phyloP scores from a whole-genome alignment of 1,139 yeast genomes.

The Candida tunisiensis region DNA sequence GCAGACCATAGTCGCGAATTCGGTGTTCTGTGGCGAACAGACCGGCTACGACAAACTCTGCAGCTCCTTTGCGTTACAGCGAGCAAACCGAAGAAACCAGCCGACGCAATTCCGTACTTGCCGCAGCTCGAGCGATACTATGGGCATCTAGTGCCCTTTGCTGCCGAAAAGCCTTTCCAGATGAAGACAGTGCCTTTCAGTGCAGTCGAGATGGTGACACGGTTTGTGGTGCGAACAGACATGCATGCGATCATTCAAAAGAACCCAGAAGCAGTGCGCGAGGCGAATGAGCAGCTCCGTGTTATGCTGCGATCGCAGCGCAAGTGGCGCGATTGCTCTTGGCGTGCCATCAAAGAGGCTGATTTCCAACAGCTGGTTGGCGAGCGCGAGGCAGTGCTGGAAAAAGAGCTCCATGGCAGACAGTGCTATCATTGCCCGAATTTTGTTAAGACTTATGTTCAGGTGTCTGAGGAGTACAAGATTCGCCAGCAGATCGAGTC shows the following conservation, averaged over 20 bases:
- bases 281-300: conserved; percentile 26
- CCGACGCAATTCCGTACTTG: conserved; percentile 33
- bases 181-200: conserved; percentile 29
- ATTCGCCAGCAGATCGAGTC: conserved; percentile 35
- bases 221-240: conserved; percentile 25
- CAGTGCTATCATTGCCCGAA: conserved; percentile 10
- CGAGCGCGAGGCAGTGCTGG: background rate
- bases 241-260: conserved; percentile 30
- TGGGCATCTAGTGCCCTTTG: conserved; percentile 19
- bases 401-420: too few species aligned
- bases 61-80: background rate
- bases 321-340: conserved; percentile 25
- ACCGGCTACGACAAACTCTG: background rate
- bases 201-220: conserved; percentile 34
- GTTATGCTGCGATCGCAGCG: conserved; percentile 26
- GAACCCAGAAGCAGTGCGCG: conserved; percentile 25
- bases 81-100: background rate
- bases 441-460: conserved; percentile 32
- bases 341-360: conserved; percentile 6
- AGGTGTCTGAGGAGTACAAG: conserved; percentile 29
- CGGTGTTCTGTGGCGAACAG: conserved; percentile 36
- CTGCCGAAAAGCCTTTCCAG: conserved; percentile 17
- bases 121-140: too few species aligned
- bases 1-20: conserved; percentile 24
- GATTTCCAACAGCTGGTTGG: conserved; percentile 4